Percentiles rank a stretch among this genome's conserved stretches.
These are phyloP conservation scores for Thalassiosira livingstoniorum DNA, from an alignment of 352 stramenopile species.

Conservation along the genomic window DNA sequence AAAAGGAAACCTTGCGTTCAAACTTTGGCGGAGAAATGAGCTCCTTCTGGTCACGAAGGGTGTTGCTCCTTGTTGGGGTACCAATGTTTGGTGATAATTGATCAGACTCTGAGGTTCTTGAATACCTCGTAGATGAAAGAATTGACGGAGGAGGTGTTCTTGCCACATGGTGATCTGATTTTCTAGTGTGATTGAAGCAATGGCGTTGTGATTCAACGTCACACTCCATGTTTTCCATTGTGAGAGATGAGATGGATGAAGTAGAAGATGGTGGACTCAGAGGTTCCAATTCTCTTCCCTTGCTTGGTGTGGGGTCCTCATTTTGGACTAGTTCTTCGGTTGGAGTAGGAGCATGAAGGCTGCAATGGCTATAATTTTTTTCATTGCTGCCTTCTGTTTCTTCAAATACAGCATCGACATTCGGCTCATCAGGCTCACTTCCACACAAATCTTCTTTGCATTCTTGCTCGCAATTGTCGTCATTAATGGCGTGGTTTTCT, in stretches of 20 bases:
- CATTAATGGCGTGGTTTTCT: too few species aligned
- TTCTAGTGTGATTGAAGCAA: not conserved
- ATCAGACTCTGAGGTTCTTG: not conserved
- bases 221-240: constrained; percentile 13
- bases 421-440: too few species aligned
- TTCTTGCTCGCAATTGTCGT: not conserved
- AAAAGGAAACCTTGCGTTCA: constrained; percentile 49
- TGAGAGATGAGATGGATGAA: constrained; percentile 49
- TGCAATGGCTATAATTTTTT: not conserved
- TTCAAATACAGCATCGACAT: not conserved
- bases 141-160: not conserved
- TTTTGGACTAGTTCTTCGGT: not conserved
- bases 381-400: not conserved
- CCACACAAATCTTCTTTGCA: too few species aligned
- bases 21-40: constrained; percentile 4
- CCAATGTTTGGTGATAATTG: constrained; percentile 1
- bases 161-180: not conserved
- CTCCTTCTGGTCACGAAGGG: not conserved
- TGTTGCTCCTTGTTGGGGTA: constrained; percentile 15
- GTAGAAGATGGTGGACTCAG: constrained; percentile 15
- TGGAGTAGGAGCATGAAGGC: not conserved
- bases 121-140: not conserved
- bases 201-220: constrained; percentile 32
- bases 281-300: not conserved
- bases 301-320: not conserved